Percentiles rank a stretch among this genome's conserved stretches.
These are phyloP conservation scores for Cytospora schulzeri DNA, from an alignment of 2,329 filamentous ascomycete genomes.

Conservation along the genomic window DNA sequence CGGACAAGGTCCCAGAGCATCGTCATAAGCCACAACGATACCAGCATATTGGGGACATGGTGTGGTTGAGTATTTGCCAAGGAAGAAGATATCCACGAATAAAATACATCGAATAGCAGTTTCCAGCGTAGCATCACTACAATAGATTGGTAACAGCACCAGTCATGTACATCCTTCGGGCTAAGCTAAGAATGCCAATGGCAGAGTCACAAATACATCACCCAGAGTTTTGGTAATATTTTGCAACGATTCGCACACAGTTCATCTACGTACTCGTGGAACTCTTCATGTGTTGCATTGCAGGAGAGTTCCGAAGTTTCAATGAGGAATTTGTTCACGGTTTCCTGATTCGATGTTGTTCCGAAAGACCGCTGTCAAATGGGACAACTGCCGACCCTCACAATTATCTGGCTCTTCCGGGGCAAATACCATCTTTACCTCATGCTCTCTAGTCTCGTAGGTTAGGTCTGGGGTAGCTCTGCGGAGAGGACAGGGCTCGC, in stretches of 20 bases:
- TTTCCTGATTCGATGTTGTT: background rate
- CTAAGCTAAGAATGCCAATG: background rate
- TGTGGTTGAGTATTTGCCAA: background rate
- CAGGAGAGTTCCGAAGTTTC: background rate
- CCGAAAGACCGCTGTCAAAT: conserved; percentile 19
- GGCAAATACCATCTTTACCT: conserved; percentile 2
- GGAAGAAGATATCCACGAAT: background rate
- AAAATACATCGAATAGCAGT: too few species aligned
- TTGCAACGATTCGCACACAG: background rate
- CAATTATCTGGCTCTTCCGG: background rate
- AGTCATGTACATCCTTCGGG: background rate
- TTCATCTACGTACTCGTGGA: background rate
- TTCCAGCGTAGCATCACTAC: too few species aligned
- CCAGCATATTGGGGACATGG: background rate
- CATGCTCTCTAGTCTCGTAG: background rate
- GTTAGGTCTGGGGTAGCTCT: conserved; percentile 19
- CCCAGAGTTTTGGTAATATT: background rate
- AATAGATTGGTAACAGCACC: too few species aligned
- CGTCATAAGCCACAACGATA: background rate
- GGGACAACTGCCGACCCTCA: conserved; percentile 22
- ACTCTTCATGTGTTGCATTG: background rate
- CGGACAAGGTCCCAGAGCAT: background rate
- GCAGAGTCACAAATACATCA: background rate
- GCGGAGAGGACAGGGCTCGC: conserved; percentile 3
- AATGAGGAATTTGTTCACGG: too few species aligned